These are phyloP conservation scores for Microcyclospora pomicola DNA, from an alignment of 2,329 filamentous ascomycete species.

Conservation along the genomic window DNA sequence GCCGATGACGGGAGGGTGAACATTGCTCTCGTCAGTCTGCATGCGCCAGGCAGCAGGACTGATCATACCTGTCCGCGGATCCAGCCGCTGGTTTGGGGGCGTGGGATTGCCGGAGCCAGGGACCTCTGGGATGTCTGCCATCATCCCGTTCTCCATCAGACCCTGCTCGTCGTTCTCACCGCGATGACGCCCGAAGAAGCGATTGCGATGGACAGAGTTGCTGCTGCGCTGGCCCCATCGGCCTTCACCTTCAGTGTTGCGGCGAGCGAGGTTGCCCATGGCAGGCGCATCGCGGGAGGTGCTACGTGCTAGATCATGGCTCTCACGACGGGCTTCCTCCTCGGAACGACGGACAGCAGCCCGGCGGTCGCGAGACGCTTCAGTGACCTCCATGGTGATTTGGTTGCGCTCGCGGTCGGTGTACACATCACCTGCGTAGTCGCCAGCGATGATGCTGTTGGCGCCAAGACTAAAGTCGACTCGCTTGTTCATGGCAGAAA, in stretches of 20 bases:
- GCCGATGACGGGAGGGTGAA: conserved; percentile 7
- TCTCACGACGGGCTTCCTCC: conserved; percentile 7
- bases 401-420: conserved; percentile 38
- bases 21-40: conserved; percentile 17
- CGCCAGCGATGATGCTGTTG: conserved; percentile 40
- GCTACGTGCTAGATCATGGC: conserved; percentile 16
- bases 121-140: conserved; percentile 25
- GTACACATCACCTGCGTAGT: conserved; percentile 51
- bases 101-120: background rate
- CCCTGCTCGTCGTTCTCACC: conserved; percentile 14
- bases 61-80: conserved; percentile 20
- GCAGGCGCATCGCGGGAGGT: conserved; percentile 14
- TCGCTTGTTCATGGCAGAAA: conserved; percentile 44
- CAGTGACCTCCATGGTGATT: conserved; percentile 27
- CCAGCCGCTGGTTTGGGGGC: conserved; percentile 10
- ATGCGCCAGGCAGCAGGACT: conserved; percentile 19
- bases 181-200: conserved; percentile 43
- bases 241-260: conserved; percentile 15
- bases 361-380: conserved; percentile 22
- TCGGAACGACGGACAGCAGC: conserved; percentile 8
- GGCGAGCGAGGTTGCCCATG: conserved; percentile 15
- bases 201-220: conserved; percentile 40
- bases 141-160: conserved; percentile 21
- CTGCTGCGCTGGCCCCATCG: conserved; percentile 15
- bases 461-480: conserved; percentile 56